A percentile compares a stretch with the other conserved stretches of the same genome.
These are phyloP conservation scores for Rubus idaeus DNA, from an alignment of 306 rosid genomes.

Conservation along the genomic window DNA sequence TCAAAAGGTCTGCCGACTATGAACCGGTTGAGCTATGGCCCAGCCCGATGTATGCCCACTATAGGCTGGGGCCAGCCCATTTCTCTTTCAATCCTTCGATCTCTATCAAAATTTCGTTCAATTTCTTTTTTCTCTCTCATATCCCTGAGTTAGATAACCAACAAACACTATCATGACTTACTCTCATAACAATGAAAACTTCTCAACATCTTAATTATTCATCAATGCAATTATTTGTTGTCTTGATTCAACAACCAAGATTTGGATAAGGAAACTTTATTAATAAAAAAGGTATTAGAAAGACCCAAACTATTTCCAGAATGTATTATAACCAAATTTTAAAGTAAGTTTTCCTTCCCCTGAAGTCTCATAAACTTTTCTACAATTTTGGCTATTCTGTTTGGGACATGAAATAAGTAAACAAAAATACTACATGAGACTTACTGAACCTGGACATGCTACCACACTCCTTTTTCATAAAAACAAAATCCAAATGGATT, in stretches of 20 bases:
- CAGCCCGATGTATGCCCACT: background rate
- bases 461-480: background rate
- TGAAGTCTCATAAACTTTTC: background rate
- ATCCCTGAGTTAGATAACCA: background rate
- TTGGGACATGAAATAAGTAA: background rate
- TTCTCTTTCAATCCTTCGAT: background rate
- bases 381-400: background rate
- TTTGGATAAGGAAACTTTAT: background rate
- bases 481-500: too few relatives aligned
- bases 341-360: background rate
- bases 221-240: background rate
- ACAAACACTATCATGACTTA: background rate
- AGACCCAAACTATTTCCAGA: background rate
- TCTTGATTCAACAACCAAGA: background rate
- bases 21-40: background rate
- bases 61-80: background rate
- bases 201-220: background rate
- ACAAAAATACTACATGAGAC: background rate
- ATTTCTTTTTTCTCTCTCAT: background rate
- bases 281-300: background rate
- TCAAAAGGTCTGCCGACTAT: background rate
- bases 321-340: background rate
- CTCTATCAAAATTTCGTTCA: background rate
- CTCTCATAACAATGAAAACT: background rate
- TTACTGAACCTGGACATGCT: background rate